Conservation (phyloP, 169 alveolate genomes). For the Eimeria sp. region DNA sequence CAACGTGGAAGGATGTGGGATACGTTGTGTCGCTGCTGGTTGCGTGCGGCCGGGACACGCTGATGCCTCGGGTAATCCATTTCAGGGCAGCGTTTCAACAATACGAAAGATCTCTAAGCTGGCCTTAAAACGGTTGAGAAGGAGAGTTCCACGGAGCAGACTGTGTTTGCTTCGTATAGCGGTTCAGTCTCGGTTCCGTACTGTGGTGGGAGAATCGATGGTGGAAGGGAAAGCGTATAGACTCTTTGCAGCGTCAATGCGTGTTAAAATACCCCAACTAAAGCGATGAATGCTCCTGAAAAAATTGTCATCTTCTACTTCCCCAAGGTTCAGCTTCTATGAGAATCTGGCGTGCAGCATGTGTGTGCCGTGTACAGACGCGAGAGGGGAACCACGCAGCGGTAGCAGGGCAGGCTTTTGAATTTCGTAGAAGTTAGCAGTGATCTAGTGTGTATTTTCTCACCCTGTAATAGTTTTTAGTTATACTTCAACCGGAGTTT, state of each 20-base stretch:
- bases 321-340: not conserved
- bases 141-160: not conserved
- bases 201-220: not conserved
- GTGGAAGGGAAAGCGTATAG: not conserved
- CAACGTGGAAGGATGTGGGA: not conserved
- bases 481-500: not conserved
- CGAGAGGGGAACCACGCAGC: not conserved
- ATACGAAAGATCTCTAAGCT: not conserved
- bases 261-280: not conserved
- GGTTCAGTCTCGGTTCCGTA: not conserved
- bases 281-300: not conserved
- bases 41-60: not conserved
- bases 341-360: not conserved
- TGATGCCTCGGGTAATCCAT: not conserved
- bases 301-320: not conserved
- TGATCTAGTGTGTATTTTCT: not conserved
- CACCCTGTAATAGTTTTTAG: not conserved
- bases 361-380: conserved; percentile 27
- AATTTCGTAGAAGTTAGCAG: not conserved
- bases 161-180: not conserved
- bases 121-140: not conserved
- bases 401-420: not conserved
- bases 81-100: not conserved
- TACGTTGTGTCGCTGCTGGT: not conserved
- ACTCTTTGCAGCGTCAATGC: not conserved